Conservation (phyloP, 2,329 filamentous ascomycete genomes). For the Aspergillus melleus region DNA sequence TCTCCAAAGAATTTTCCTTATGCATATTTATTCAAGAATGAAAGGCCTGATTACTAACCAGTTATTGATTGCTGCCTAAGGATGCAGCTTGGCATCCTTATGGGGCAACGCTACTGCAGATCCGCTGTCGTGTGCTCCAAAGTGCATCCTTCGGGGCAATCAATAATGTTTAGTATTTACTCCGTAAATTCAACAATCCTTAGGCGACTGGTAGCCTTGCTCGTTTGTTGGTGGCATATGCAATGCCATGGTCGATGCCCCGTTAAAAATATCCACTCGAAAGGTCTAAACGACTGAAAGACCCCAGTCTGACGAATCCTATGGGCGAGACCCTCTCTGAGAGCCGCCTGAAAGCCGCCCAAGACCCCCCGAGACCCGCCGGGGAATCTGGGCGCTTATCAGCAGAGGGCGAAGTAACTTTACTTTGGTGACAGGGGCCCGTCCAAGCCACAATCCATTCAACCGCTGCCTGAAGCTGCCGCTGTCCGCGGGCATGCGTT, state of each 20-base stretch:
- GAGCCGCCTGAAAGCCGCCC: no score
- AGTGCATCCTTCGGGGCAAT: no score
- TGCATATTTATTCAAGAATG: no score
- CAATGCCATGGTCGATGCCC: no score
- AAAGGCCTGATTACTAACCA: no score
- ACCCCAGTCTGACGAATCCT: neutral
- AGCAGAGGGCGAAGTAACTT: neutral
- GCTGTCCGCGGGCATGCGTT: neutral
- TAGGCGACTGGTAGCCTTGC: no score
- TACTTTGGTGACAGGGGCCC: neutral
- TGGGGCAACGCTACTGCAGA: neutral
- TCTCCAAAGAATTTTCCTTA: neutral
- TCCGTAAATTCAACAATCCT: no score
- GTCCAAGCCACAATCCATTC: constrained; percentile 1
- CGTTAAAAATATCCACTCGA: no score
- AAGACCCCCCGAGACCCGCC: neutral
- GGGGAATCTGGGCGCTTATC: neutral
- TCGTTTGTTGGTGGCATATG: no score
- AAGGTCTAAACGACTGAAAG: no score
- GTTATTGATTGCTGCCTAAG: neutral
- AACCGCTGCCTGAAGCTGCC: constrained; percentile 2
- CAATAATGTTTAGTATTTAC: no score
- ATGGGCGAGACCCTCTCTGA: neutral
- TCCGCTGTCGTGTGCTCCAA: neutral
- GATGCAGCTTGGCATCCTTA: neutral